Evolutionary conservation across 2,329 filamentous ascomycete genomes (phyloP), one percentile per base, ranked within the genome.

Genomic region (Xylaria sp.): DNA sequence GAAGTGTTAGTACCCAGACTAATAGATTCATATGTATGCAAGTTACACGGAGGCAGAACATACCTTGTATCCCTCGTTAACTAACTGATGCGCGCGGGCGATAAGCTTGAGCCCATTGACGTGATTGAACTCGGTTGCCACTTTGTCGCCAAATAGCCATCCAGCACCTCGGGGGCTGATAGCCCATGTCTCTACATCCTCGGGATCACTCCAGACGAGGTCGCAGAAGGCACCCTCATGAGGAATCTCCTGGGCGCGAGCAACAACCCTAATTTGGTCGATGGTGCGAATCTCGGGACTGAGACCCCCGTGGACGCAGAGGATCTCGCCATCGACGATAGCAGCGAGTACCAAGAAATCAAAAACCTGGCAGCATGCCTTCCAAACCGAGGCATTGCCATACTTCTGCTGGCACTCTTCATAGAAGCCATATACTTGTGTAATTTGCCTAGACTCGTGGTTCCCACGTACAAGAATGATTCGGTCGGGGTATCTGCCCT

Each of bases 191-290:
- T 98, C 95, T 59, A 97, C 90, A 74, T 99, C 96, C 78, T 99
- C 96, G 0, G 96, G 96, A 79, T 99, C 96, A 64, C 94, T 97
- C 96, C 96, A 99, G 7, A 99, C 96, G 48, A 99, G 84, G 80
- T 99, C 96, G 60, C 96, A 97, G 90, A 99, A 99, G 1, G 96
- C 96, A 6, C 96, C 96, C 83, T 99, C 96, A 78, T 99, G 96
- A 7, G 96, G 96, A 75, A 99, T 99, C 81, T 99, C 96, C 76
- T 97, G 92, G 76, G 97, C 98, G 56, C 96, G 91, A 75, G 98
- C 96, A 72, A 99, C 97, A 74, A 99, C 97, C 77, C 97, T 96
- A 81, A 99, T 98, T 84, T 99, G 96, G 80, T 99, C 96, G 78
- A 99, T 98, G 23, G 94, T 97, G 80, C 98, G 93, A 75, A 99